Percentiles rank a stretch among this genome's conserved stretches.
Conservation (phyloP, 192 early-diverging fungal genomes). For the Cladochytrium replicatum region DNA sequence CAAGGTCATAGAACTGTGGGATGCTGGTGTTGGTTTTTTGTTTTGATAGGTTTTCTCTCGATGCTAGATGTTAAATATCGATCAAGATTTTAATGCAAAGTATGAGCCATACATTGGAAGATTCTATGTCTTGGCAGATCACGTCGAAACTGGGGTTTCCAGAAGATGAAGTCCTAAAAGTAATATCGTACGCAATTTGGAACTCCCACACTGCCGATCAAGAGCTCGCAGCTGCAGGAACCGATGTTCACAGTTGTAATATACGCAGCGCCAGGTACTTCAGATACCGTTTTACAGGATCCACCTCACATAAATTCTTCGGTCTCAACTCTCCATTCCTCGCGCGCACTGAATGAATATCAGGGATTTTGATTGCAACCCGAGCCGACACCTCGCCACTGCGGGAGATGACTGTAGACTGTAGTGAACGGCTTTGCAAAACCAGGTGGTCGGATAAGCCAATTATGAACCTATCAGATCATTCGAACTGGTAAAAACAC, state of each 20-base stretch:
- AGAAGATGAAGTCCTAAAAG: slow-evolving; percentile 25
- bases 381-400: slow-evolving; percentile 74
- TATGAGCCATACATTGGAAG: no score
- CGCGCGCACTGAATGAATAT: slow-evolving; percentile 68
- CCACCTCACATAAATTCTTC: not conserved
- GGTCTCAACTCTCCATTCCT: slow-evolving; percentile 19
- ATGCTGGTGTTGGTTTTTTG: no score
- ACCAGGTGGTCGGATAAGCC: slow-evolving; percentile 41
- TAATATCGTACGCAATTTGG: not conserved
- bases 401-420: slow-evolving; percentile 80
- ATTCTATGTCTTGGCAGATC: slow-evolving; percentile 36
- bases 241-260: not conserved
- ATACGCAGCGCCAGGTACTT: no score
- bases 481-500: slow-evolving; percentile 73
- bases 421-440: slow-evolving; percentile 93
- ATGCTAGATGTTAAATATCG: no score
- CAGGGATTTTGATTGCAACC: slow-evolving; percentile 73
- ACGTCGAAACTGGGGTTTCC: slow-evolving; percentile 49
- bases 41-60: no score
- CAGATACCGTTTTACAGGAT: slow-evolving; percentile 1
- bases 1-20: no score
- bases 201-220: not conserved
- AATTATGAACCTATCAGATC: slow-evolving; percentile 62
- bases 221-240: slow-evolving; percentile 9
- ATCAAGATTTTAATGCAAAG: no score